Percentiles rank a stretch among this genome's conserved stretches.
Evolutionary conservation across 192 early-diverging fungal genomes (phyloP).

Genomic region (Bifiguratus adelaidae): DNA sequence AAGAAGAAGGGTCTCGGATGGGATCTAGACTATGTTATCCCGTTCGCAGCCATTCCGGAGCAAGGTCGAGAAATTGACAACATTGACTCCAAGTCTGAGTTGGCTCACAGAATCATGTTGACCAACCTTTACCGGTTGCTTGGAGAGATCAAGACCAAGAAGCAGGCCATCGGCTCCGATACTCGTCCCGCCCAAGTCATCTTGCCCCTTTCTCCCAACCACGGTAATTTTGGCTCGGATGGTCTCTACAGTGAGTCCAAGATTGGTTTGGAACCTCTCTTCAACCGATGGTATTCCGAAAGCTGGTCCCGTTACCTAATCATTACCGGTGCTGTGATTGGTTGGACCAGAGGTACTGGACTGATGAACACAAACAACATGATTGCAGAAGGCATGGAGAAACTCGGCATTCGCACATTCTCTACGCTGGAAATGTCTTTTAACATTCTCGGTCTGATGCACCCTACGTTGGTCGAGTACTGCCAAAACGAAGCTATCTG

Average conservation of each 20-base stretch:
- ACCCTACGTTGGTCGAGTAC: constrained; percentile 63
- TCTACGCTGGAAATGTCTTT: constrained; percentile 89
- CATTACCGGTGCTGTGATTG: constrained; percentile 87
- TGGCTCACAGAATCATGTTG: constrained; percentile 90
- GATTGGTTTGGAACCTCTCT: constrained; percentile 83
- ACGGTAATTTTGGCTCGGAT: constrained; percentile 88
- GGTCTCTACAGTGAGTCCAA: constrained; percentile 94
- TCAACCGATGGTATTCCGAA: constrained; percentile 89
- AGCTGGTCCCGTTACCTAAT: constrained; percentile 79
- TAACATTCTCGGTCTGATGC: constrained; percentile 81
- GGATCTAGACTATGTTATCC: constrained; percentile 93
- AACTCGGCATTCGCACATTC: constrained; percentile 84
- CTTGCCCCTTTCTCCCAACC: constrained; percentile 91
- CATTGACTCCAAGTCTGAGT: constrained; percentile 81
- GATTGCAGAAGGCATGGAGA: constrained; percentile 81
- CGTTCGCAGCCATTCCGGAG: constrained; percentile 91
- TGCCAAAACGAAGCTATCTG: constrained; percentile 69
- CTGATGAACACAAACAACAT: constrained; percentile 90
- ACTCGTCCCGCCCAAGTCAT: constrained; percentile 84
- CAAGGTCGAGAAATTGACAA: constrained; percentile 77
- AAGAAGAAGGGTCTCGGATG: constrained; percentile 67
- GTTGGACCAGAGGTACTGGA: constrained; percentile 95
- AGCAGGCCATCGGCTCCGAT: constrained; percentile 60
- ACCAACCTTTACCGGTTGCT: constrained; percentile 84
- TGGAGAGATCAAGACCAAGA: constrained; percentile 77